Base-by-base conservation (phyloP, 495 filamentous ascomycete genomes). In the Friedmanniomyces simplex region DNA sequence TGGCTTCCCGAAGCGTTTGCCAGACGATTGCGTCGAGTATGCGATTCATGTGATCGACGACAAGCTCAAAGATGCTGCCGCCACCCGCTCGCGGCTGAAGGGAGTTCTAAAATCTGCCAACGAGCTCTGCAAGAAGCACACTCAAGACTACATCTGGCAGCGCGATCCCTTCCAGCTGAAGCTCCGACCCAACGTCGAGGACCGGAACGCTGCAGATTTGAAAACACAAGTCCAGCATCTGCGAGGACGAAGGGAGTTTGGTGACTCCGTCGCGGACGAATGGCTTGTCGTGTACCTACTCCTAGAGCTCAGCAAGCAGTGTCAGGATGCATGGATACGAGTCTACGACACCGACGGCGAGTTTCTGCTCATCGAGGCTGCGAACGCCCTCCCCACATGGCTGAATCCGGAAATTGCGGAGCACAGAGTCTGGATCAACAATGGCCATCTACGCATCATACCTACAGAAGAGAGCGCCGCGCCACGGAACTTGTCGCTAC, bases 61-160 rank as follows among this genome's bases (percentile, higher is more conserved):
- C 48, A 68, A 72, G 30, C 59, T 72, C 25, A 67, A 73, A 5
- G 72, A 72, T 13, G 71, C 76, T 34, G 66, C 76, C 21, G 79
- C 82, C 58, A 73, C 76, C 13, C 78, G 82, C 22, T 62, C 77
- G 12, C 78, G 77, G 28, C 76, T 98, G 53, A 82, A 85, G 51
- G 72, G 77, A 16, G 76, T 96, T 3, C 82, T 88, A 60, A 83
- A 76, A 66, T 78, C 78, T 11, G 84, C 86, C 3, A 73, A 76
- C 2, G 76, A 82, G 52, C 69, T 93, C 53, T 76, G 73, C 10
- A 81, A 82, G 39, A 70, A 75, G 21, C 68, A 87, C 22, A 71
- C 90, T 39, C 84, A 83, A 60, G 87, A 86, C 50, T 96, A 95
- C 66, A 95, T 97, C 57, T 98, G 93, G 93, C 93, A 98, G 71